Percentiles rank a stretch among this genome's conserved stretches.
Conservation (phyloP, 305 asterid genomes). For the Solanum hybrid region DNA sequence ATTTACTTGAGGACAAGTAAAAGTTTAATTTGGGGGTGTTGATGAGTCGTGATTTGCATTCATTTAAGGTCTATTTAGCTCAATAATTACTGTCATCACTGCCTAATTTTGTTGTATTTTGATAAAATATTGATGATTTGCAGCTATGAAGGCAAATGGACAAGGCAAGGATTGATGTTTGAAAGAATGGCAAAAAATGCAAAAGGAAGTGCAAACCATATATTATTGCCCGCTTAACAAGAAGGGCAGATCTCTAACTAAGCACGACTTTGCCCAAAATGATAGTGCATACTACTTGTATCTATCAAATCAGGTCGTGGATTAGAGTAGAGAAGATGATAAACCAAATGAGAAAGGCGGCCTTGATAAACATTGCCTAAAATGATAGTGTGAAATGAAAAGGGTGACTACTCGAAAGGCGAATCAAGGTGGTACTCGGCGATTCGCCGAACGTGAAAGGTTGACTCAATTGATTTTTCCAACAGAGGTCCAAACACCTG, state of each 20-base stretch:
- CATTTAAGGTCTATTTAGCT: neutral
- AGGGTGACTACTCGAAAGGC: neutral
- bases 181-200: neutral
- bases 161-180: neutral
- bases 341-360: neutral
- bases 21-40: neutral
- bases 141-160: too few relatives aligned
- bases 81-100: too few relatives aligned
- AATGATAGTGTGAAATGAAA: neutral
- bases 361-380: neutral
- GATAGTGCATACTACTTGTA: neutral
- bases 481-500: neutral
- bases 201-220: neutral
- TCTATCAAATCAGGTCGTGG: neutral
- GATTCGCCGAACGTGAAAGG: neutral
- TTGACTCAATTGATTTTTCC: neutral
- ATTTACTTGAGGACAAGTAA: neutral
- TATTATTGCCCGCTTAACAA: neutral
- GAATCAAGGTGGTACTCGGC: neutral
- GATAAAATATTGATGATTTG: neutral
- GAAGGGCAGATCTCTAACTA: neutral
- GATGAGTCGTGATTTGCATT: neutral
- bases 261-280: neutral
- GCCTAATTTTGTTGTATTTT: neutral
- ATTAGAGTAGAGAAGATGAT: neutral